Base-by-base conservation (phyloP, 257 asterid genomes). In the Fraxinus americana region DNA sequence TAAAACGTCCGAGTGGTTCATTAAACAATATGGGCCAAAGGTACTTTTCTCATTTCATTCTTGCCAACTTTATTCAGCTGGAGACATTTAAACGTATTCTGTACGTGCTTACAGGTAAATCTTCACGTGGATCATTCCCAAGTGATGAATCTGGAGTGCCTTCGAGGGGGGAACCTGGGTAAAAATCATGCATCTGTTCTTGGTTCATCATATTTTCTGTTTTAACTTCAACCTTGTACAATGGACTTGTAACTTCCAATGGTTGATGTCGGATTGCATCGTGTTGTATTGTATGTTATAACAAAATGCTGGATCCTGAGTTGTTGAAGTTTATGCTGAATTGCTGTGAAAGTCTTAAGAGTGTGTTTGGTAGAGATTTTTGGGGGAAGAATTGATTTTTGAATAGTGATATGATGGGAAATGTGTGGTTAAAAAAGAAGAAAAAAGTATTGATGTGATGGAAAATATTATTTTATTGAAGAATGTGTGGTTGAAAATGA, bases 131-230 rank as follows among this genome's bases (percentile, higher is more conserved):
- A 93, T 83, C 98, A 92, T 80, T 91, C 98, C 73, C 97, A 92
- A 82, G 93, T 95, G 45, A 91, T 93, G 93, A 92, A 90, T 77
- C 84, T 95, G 83, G 99, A 95, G 88, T 95, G 99, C 79, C 94
- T 93, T 61, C 91, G 98, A 77, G 96, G 99, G 17, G 79, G 91
- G 69, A 90, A 88, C 84, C 89, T 96, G 78, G 98, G 98, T 29
- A 89, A 85, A 79, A 85, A 90, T 81, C 97, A 90, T 76, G 78
- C 86, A 8, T 93, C 98, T 59, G 85, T 95, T 83, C 94, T 95
- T 82, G 94, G 94, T 81, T 86, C 97, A 8, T 88, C 97, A 19
- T 89, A 88, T 78, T 86, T 79, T 76, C 85, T 74, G 36, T 76
- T 85, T 41, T 90, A 84, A 86, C 80, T 75, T 45, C 21, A 16